Percentiles rank a stretch among this genome's conserved stretches.
Evolutionary conservation across 2,329 filamentous ascomycete species (phyloP).

Genomic region (Rutstroemia sp.): DNA sequence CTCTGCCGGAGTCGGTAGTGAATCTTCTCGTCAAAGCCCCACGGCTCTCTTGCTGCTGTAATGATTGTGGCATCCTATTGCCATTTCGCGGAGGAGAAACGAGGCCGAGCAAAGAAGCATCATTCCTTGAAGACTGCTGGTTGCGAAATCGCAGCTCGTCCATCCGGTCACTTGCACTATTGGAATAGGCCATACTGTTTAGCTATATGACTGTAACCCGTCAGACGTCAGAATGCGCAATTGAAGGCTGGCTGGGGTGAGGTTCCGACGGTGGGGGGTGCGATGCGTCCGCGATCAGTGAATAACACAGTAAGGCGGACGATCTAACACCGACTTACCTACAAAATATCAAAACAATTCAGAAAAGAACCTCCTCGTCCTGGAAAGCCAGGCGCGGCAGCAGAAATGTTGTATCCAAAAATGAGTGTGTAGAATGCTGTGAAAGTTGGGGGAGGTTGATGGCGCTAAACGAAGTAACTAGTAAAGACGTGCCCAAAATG

Average conservation of each 20-base stretch:
- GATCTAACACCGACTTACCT: constrained; percentile 2
- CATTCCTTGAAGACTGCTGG: constrained; percentile 71
- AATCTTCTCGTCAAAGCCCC: constrained; percentile 81
- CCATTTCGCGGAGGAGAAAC: constrained; percentile 67
- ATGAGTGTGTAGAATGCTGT: constrained; percentile 4
- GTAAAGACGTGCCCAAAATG: constrained; percentile 6
- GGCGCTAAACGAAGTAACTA: constrained; percentile 9
- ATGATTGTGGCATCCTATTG: constrained; percentile 55
- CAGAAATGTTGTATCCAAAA: constrained; percentile 6
- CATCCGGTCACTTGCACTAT: constrained; percentile 57
- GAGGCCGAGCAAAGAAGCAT: constrained; percentile 66
- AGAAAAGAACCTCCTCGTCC: constrained; percentile 10
- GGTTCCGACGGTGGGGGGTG: constrained; percentile 18
- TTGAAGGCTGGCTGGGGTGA: constrained; percentile 11
- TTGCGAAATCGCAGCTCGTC: constrained; percentile 74
- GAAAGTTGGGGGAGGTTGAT: constrained; percentile 6
- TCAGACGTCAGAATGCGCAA: constrained; percentile 16
- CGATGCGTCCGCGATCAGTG: constrained; percentile 4
- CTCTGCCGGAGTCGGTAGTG: constrained; percentile 81
- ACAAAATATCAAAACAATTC: constrained; percentile 10
- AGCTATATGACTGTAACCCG: constrained; percentile 20
- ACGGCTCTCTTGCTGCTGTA: constrained; percentile 59
- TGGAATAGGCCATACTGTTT: constrained; percentile 55
- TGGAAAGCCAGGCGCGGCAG: constrained; percentile 10
- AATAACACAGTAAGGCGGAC: not conserved